Conservation (phyloP, 2,329 filamentous ascomycete genomes). For the Trichoderma simmonsii region DNA sequence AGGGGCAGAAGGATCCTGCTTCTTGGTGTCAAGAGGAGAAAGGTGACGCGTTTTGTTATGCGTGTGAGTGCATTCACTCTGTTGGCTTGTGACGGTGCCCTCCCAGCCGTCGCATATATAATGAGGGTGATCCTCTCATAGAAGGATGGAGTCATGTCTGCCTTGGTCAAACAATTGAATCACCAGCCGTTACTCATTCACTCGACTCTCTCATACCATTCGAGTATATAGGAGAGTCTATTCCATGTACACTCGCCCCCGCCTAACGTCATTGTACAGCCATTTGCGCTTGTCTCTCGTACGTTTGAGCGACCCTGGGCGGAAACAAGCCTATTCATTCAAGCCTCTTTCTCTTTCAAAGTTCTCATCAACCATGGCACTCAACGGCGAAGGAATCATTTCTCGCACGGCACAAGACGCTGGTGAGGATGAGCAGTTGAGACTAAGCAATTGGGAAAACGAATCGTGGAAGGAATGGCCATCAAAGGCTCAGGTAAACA, state of each 20-base stretch:
- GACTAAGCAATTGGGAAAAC: slow-evolving; percentile 28
- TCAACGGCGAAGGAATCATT: slow-evolving; percentile 28
- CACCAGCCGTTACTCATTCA: not conserved
- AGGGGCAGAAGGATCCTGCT: not conserved
- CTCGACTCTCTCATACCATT: not conserved
- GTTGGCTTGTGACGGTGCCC: not conserved
- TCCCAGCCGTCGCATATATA: not conserved
- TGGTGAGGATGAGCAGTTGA: slow-evolving; percentile 25
- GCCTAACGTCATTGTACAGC: not conserved
- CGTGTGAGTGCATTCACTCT: not conserved
- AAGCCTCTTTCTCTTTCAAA: not conserved
- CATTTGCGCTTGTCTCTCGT: not conserved
- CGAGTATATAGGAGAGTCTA: not conserved
- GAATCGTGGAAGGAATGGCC: slow-evolving; percentile 44
- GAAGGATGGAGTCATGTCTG: not conserved
- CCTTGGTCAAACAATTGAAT: not conserved
- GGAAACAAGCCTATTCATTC: not conserved
- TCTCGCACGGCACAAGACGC: slow-evolving; percentile 30
- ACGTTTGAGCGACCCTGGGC: not conserved
- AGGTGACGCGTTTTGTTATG: not conserved
- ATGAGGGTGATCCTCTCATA: not conserved
- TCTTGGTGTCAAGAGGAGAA: not conserved
- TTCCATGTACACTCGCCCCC: not conserved
- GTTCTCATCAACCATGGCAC: slow-evolving; percentile 23
- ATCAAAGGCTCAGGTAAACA: slow-evolving; percentile 45